Conservation (phyloP, 768 basidiomycete species). For the Dentipellis fragilis region DNA sequence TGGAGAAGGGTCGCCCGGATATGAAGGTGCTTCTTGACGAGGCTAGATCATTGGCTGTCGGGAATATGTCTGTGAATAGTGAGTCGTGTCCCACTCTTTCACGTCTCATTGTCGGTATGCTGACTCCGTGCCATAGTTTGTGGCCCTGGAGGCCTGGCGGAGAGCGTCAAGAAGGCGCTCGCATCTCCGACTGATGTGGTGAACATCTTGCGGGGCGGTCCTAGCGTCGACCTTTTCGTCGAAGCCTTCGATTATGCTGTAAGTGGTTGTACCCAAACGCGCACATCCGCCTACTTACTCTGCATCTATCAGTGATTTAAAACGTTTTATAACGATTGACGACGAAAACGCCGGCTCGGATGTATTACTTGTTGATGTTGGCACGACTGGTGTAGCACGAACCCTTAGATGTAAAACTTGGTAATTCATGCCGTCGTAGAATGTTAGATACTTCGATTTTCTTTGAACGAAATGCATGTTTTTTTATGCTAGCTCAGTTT, state of each 20-base stretch:
- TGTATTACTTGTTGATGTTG: no score
- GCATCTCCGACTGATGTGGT: slow-evolving; percentile 24
- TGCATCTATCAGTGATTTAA: no score
- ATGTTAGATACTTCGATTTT: no score
- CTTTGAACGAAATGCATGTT: no score
- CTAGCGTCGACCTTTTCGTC: slow-evolving; percentile 34
- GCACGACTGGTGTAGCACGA: no score
- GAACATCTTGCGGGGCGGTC: slow-evolving; percentile 33
- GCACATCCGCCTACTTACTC: no score
- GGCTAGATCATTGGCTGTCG: background rate
- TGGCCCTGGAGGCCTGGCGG: slow-evolving; percentile 31
- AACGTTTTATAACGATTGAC: no score
- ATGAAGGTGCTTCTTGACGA: background rate
- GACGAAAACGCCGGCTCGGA: no score
- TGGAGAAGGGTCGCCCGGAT: background rate
- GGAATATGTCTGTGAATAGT: slow-evolving; percentile 37
- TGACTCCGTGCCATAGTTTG: slow-evolving; percentile 30
- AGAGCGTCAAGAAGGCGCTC: slow-evolving; percentile 29
- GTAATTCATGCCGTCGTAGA: no score
- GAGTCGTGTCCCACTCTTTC: slow-evolving; percentile 8
- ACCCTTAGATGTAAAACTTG: no score
- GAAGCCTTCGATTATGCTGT: slow-evolving; percentile 33
- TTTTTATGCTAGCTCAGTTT: no score
- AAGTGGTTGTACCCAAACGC: no score
- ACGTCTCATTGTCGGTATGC: background rate